Percentiles rank a stretch among this genome's conserved stretches.
Evolutionary conservation across 306 rosid species (phyloP).

Genomic region (Sicyos edulis): DNA sequence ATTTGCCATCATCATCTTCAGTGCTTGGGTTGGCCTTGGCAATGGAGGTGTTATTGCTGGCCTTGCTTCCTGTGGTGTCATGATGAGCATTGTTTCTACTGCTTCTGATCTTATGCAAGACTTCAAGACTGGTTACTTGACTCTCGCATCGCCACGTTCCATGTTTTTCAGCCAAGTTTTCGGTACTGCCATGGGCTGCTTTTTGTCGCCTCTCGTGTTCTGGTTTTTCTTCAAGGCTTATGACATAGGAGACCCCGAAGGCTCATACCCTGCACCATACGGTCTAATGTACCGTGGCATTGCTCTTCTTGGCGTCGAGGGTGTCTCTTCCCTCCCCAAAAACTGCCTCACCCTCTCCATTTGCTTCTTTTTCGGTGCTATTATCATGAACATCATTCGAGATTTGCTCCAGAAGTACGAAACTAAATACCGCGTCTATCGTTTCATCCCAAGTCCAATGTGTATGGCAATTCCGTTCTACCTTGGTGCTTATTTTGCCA

Average conservation of each 20-base stretch:
- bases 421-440: slow-evolving; percentile 29
- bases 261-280: slow-evolving; percentile 66
- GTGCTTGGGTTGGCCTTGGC: slow-evolving; percentile 54
- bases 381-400: slow-evolving; percentile 28
- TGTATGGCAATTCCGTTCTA: slow-evolving; percentile 70
- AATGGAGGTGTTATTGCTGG: slow-evolving; percentile 67
- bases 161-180: slow-evolving; percentile 67
- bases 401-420: slow-evolving; percentile 39
- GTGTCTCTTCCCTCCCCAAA: slow-evolving; percentile 55
- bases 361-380: slow-evolving; percentile 30
- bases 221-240: slow-evolving; percentile 69
- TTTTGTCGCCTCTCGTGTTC: slow-evolving; percentile 43
- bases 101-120: slow-evolving; percentile 82
- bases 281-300: slow-evolving; percentile 56
- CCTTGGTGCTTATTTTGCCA: slow-evolving; percentile 58
- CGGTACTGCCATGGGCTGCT: slow-evolving; percentile 56
- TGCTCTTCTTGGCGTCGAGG: slow-evolving; percentile 67
- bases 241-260: slow-evolving; percentile 46
- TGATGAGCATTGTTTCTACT: slow-evolving; percentile 76
- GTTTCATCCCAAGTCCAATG: slow-evolving; percentile 54
- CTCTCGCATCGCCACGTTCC: slow-evolving; percentile 55
- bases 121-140: slow-evolving; percentile 68
- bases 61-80: slow-evolving; percentile 70
- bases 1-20: slow-evolving; percentile 57
- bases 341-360: slow-evolving; percentile 45